Evolutionary conservation across 2,329 filamentous ascomycete species (phyloP), one percentile per base, ranked within the genome.

Genomic region (Aureobasidium melanogenum): DNA sequence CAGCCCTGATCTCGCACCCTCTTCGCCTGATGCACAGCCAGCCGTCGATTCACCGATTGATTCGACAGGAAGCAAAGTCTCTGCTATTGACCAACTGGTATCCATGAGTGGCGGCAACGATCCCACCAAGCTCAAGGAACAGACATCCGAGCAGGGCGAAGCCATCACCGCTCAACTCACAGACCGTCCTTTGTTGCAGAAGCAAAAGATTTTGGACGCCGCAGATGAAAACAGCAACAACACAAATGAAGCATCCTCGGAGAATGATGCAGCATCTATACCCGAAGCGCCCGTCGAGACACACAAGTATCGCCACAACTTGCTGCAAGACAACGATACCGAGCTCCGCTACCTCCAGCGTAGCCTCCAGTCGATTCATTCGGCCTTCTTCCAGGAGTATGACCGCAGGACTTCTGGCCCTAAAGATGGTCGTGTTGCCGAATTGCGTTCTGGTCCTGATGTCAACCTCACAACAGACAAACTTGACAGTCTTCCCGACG

Each of bases 141-240:
- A 97, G 76, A 82, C 86, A 3, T 86, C 89, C 65, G 88, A 94
- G 69, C 93, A 97, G 72, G 90, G 94, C 69, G 89, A 93, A 71
- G 84, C 87, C 0, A 83, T 99, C 52, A 88, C 92, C 70, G 90
- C 91, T 63, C 94, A 99, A 74, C 82, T 97, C 19, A 89, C 87
- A 63, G 91, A 97, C 64, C 84, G 93, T 15, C 94, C 94, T 0
- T 76, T 99, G 30, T 77, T 96, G n/a, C 90, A 94, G 70, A 88
- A 96, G 76, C 94, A 99, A 73, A 89, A 96, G 69, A 82, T 91
- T 71, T 81, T 97, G 24, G 89, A 90, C 67, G 89, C 91, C 68
- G 89, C 92, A 66, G 86, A 90, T 43, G 80, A 82, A 39, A 82
- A 67, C 78, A 60, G 83, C 81, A 74, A 62, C 73, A 73, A 2